Base-by-base conservation (phyloP, 495 filamentous ascomycete genomes). In the Penicillium canescens region DNA sequence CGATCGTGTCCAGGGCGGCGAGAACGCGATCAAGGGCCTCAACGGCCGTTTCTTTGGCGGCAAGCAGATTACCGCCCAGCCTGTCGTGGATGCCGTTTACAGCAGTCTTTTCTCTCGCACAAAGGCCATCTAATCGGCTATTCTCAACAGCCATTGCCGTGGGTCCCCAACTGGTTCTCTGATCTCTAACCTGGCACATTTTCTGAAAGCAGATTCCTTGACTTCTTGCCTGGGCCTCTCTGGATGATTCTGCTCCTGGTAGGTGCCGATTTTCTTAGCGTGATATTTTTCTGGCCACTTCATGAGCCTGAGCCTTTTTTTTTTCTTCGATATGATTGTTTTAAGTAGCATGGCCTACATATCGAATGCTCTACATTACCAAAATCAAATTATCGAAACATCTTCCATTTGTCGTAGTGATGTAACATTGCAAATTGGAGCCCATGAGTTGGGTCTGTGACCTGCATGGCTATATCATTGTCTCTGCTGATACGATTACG, bases 1-100 rank as follows among this genome's bases (percentile, higher is more conserved):
- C 69, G 90, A 96, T 75, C 87, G 90, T 55, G 90, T 97, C 51
- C 83, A 90, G 61, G 94, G 92, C 50, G 95, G 93, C 63, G 89
- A 96, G 68, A 98, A 97, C 60, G 94, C 95, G 52, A 92, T 96
- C 78, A 94, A 96, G 69, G 95, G 95, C 55, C 80, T 99, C 48
- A 99, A 98, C 69, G 95, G 95, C 41, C 86, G 95, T 58, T 96
- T 91, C 76, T 99, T 98, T 67, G 92, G 89, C 52, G 91, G 90
- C 50, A 81, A 81, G 52, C 88, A 89, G 74, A 96, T 98, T 71
- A 90, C 84, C 64, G 95, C 93, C 60, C 88, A 91, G 60, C 94
- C 91, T 66, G 91, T 99, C 76, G 92, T 96, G 66, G 94, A 98
- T 70, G 91, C 91, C 57, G 91, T 99, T 71, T 99, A 99, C 84